Evolutionary conservation across 2,329 filamentous ascomycete species (phyloP), one percentile per base, ranked within the genome.

Genomic region (Metarhizium album): DNA sequence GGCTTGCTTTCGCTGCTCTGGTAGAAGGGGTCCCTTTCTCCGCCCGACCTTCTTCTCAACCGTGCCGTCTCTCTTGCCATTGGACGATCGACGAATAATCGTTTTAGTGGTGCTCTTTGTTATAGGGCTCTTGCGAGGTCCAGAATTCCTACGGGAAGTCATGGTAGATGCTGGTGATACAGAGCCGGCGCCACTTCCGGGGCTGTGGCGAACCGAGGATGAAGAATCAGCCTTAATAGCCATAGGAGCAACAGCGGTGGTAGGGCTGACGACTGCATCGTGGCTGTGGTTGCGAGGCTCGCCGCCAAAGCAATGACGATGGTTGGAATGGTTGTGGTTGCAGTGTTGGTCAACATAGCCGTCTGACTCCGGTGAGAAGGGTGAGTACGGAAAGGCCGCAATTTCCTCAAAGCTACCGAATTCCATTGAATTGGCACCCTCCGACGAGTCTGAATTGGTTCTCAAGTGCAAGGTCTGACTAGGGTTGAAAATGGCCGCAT

Each of bases 1-100:
- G 24, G 91, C 91, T 70, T 96, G 91, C 72, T 95, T 94, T 59
- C 91, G 82, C 74, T 96, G 91, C 68, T 97, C 91, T 11, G 90
- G 90, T 62, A 90, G 78, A 59, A 97, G 80, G 53, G 91, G 91
- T 35, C 91, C 91, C 67, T 87, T 87, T 70, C 91, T 82, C 63
- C 89, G 84, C 46, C 91, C 91, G 54, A 96, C 87, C 68, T 90
- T 90, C 79, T 96, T 97, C 77, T 96, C 91, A 38, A 73, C 72
- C 9, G 78, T 78, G 13, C 80, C 79, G 58, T 94, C 88, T 70
- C 86, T 90, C 74, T 91, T 94, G 61, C 82, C 83, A 53, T 78
- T 80, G 54, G 76, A 87, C 56, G 73, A 84, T 68, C 89, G 89
- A 69, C 87, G 87, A 59, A 90, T 84, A 60, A 91, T 87, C 9